A percentile compares a stretch with the other conserved stretches of the same genome.
phyloP scores from a whole-genome alignment of 1,139 yeast genomes.

The Ogataea hybrid region DNA sequence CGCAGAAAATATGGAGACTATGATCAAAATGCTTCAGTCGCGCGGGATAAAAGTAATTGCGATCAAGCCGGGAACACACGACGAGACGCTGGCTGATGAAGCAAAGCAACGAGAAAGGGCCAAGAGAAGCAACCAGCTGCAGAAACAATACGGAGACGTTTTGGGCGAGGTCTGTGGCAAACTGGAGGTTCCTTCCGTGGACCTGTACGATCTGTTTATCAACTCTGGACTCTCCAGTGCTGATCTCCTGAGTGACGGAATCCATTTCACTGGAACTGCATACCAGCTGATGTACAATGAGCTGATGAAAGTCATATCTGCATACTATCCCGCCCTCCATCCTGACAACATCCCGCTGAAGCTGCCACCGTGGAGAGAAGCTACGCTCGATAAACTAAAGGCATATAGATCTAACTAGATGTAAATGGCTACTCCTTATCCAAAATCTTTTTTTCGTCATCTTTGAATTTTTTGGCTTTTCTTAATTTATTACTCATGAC shows the following conservation, averaged over 20 bases:
- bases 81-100: constrained; percentile 38
- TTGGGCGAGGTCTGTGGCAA: constrained; percentile 51
- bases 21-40: constrained; percentile 41
- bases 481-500: neutral
- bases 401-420: neutral
- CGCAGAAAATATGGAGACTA: constrained; percentile 41
- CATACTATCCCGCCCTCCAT: constrained; percentile 45
- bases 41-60: constrained; percentile 48
- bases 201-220: constrained; percentile 48
- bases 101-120: constrained; percentile 33
- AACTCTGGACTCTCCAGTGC: constrained; percentile 7
- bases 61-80: constrained; percentile 65
- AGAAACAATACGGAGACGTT: constrained; percentile 51
- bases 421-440: neutral
- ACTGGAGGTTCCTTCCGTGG: constrained; percentile 51
- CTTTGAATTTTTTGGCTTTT: neutral
- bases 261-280: constrained; percentile 62
- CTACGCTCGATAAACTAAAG: constrained; percentile 1
- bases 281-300: constrained; percentile 50
- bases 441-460: neutral
- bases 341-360: constrained; percentile 18
- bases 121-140: constrained; percentile 40
- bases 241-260: constrained; percentile 40
- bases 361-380: constrained; percentile 13
- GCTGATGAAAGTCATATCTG: constrained; percentile 38